Base-by-base conservation (phyloP, 192 early-diverging fungal species). In the Obelidium mucronatum region DNA sequence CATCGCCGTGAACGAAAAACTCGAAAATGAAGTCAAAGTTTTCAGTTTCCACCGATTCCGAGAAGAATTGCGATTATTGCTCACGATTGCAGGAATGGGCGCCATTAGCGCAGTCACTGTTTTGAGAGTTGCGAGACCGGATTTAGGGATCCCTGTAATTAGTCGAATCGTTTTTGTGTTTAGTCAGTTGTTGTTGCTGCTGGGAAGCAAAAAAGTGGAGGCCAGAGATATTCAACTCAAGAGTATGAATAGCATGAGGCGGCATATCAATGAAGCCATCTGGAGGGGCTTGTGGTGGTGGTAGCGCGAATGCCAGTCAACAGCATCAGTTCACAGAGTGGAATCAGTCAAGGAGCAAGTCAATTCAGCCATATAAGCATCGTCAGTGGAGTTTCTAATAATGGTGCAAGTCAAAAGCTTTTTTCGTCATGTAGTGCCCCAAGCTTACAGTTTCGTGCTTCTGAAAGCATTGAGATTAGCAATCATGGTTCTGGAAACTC, bases 91-190 rank as follows among this genome's bases (percentile, higher is more conserved):
- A 19, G 63, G 63, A 40, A 65, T 65, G 63, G 22, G 31, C 15
- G 37, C 34, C 37, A 35, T 65, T 15, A 65, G 34, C 22, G 63
- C 37, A 8, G 24, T 65, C 11, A 37, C 15, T 35, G 35, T 65
- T 36, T 24, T 40, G 19, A 17, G 63, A 35, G 63, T 35, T 13
- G 6, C 35, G 1, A 35, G 35, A n/a, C 34, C 31, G 2, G 35
- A 24, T 1, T 17, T 65, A 17, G 37, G 19, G 39, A 65, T 35
- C 19, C 63, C 35, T 13, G 35, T 34, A 30, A 37, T 65, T 30
- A 37, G 31, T 24, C 24, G 63, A 39, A 65, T 65, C 15, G 63
- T 65, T 19, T 65, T 65, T 65, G 63, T 65, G 31, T 65, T 34
- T 26, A 35, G 24, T 15, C 63, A 65, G 26, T 26, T 65, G 63